Evolutionary conservation across 108 stramenopile genomes (phyloP), one percentile per base, ranked within the genome.

Genomic region (Cyclotella baltica): DNA sequence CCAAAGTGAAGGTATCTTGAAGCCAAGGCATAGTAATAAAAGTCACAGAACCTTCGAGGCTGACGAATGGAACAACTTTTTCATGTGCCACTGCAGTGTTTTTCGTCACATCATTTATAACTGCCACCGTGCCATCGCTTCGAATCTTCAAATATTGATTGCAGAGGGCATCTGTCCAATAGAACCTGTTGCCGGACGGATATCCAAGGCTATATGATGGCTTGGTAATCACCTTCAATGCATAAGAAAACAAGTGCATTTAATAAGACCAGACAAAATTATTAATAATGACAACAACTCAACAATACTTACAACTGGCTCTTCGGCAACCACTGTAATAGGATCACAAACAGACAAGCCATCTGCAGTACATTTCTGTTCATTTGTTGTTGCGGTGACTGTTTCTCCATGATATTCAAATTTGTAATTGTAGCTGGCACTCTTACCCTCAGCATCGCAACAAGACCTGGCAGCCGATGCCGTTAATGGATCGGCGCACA

Each of bases 391-490:
- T 27, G 40, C 62, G 2, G 72, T 36, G 0, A 78, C 64, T 34
- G 77, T 35, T 74, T 85, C 85, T 1, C 77, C 81, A 19, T 82
- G 77, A 62, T 78, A 85, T 67, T 78, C 72, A 36, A 66, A 56
- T 36, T 69, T 68, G 51, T 68, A 80, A 47, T 80, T 80, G 62
- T 70, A 70, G 16, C 59, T 61, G 16, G 73, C 34, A 25, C 50
- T 48, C 6, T 73, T 22, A 4, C 19, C 19, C 15, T 25, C 68
- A 20, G 62, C 33, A 25, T 69, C 57, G 62, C 85, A 86, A 53
- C 85, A 86, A 10, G 82, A 48, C 46, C 73, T 34, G 9, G 65
- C 76, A 0, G 85, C 85, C 9, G 67, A 77, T 35, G 72, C 47
- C 13, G 51, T 59, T 43, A 25, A 70, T 10, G 78, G 82, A 51